Evolutionary conservation across 2,329 filamentous ascomycete genomes (phyloP).

Genomic region (Peltaster fructicola): DNA sequence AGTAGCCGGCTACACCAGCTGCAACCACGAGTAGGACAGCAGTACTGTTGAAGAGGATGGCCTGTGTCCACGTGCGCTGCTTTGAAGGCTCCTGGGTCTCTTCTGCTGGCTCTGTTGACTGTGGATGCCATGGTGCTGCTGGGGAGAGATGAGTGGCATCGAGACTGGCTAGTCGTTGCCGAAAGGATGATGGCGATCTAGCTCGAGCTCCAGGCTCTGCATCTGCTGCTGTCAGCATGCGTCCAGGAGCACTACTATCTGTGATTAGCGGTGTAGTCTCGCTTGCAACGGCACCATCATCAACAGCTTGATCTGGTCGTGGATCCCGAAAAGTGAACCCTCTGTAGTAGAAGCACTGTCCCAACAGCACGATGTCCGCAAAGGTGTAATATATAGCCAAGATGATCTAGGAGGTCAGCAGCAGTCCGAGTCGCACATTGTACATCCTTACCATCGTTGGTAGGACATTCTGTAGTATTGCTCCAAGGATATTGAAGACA

Average conservation of each 20-base stretch:
- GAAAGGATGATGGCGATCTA: conserved; percentile 22
- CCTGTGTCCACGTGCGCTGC: conserved; percentile 24
- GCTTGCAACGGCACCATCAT: conserved; percentile 11
- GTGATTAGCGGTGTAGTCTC: conserved; percentile 21
- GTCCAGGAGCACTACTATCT: conserved; percentile 13
- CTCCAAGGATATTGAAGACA: conserved; percentile 93
- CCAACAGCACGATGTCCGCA: conserved; percentile 72
- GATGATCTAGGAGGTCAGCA: conserved; percentile 40
- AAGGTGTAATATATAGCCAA: conserved; percentile 89
- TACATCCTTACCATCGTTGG: conserved; percentile 59
- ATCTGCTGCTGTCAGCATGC: conserved; percentile 8
- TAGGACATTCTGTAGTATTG: conserved; percentile 73
- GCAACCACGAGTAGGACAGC: conserved; percentile 66
- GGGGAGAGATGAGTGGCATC: conserved; percentile 58
- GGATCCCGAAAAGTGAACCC: conserved; percentile 77
- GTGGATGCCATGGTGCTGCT: conserved; percentile 57
- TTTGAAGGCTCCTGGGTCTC: conserved; percentile 22
- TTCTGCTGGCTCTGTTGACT: conserved; percentile 20
- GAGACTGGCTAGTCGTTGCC: conserved; percentile 37
- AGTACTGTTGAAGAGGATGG: conserved; percentile 54
- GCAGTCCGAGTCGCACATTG: not conserved
- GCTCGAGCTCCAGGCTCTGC: conserved; percentile 14
- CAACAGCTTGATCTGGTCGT: conserved; percentile 12
- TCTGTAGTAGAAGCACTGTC: conserved; percentile 89
- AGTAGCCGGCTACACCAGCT: conserved; percentile 77